Evolutionary conservation across 177 flowering plant genomes (phyloP), one percentile per base, ranked within the genome.

Genomic region (Telopea speciosissima): DNA sequence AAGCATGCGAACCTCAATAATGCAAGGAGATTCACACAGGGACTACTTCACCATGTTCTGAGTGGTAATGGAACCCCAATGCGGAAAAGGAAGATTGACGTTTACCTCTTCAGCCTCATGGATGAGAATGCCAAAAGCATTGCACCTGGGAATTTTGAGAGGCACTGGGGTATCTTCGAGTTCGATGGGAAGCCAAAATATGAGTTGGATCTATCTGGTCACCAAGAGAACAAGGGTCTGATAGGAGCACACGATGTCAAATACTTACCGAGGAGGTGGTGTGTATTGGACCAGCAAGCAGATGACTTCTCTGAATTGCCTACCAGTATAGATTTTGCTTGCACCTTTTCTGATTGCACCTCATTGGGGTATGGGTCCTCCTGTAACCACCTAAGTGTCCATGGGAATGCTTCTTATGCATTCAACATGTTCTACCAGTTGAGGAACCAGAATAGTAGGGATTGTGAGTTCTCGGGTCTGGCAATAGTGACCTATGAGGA

Each of bases 91-190:
- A 40, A 24, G 8, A 78, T 88, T 6, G 75, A 85, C 1, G 77
- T 81, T 9, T 91, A 87, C 65, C 76, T 91, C 12, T 91, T 90
- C 68, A 84, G 95, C 61, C 82, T 90, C 25, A 70, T 88, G 3
- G 97, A 91, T 54, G 93, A 91, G 73, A 74, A 86, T 61, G 81
- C 76, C 8, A 91, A 91, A 65, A 85, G 88, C 70, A 74, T 88
- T 49, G 86, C 76, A 5, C 91, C 93, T 1, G 93, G 95, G 1
- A 75, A 40, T 68, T 90, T 87, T 59, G 97, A 91, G 83, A 76
- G 92, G 76, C 97, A 89, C 54, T 91, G 97, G 97, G 97, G 92
- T 28, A 76, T 91, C 9, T 91, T 88, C 28, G 87, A 83, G 79
- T 89, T 42, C 54, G 97, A 91, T 66, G 97, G 97, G 23, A 86